phyloP scores from a whole-genome alignment of 116 monocot genomes.

The Papilionanthe hybrid region DNA sequence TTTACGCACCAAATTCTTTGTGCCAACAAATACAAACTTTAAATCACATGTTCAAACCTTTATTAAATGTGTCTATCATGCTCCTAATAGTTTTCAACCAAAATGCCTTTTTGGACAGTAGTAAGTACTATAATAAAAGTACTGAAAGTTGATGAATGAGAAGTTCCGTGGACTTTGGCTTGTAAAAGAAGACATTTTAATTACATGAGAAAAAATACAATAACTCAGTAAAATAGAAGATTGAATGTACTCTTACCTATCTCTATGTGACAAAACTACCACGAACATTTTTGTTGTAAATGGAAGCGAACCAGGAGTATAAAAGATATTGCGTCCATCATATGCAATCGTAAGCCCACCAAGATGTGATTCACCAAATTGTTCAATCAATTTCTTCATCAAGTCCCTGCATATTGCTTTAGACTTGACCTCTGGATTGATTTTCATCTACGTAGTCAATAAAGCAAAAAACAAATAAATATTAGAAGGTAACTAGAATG shows the following conservation, averaged over 20 bases:
- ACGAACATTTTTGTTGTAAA: conserved; percentile 53
- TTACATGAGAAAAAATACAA: too few relatives aligned
- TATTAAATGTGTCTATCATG: too few relatives aligned
- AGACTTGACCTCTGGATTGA: conserved; percentile 47
- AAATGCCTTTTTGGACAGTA: too few relatives aligned
- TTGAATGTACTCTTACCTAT: background rate
- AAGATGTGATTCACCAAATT: conserved; percentile 29
- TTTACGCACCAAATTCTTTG: background rate
- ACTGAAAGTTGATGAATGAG: too few relatives aligned
- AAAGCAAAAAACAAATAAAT: background rate
- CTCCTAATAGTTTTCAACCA: too few relatives aligned
- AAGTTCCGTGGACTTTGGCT: too few relatives aligned
- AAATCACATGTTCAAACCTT: too few relatives aligned
- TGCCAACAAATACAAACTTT: too few relatives aligned
- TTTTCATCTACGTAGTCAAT: conserved; percentile 33
- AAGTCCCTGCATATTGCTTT: conserved; percentile 20
- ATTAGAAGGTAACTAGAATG: background rate
- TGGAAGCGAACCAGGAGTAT: conserved; percentile 63
- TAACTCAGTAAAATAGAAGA: too few relatives aligned
- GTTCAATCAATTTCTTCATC: conserved; percentile 24
- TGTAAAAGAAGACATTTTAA: too few relatives aligned
- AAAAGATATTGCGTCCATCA: conserved; percentile 63
- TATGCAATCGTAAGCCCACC: conserved; percentile 29
- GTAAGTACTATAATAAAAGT: too few relatives aligned
- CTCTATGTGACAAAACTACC: conserved; percentile 29